Base-by-base conservation (phyloP, 192 early-diverging fungal genomes). In the Lobulomyces angularis region DNA sequence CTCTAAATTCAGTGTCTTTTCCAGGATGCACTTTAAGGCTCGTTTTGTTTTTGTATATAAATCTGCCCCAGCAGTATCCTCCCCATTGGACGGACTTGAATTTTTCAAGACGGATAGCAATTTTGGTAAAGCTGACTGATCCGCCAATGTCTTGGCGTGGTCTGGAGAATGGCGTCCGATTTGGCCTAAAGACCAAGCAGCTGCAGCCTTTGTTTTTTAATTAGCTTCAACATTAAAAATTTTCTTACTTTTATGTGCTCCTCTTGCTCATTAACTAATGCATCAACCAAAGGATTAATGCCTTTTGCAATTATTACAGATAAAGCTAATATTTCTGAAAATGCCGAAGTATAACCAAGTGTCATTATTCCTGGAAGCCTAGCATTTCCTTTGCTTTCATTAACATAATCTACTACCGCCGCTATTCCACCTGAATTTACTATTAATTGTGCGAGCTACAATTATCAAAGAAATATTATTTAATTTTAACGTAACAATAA, bases 381-480 rank as follows among this genome's bases (percentile, higher is more conserved):
- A n/a, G 69, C 52, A 31, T 58, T 64, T 25, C 71, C 71, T 8
- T 46, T 29, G 5, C 65, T 46, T 14, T 70, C 64, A 32, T 52
- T 55, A 43, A 73, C 53, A 44, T 73, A 75, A 43, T 71, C 72
- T 3, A 75, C 65, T 17, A 72, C 59, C 3, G 65, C 60, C 17
- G 69, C 69, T 29, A 75, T 50, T n/a, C 62, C 69, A 3, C 69
- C 69, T 20, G 72, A 69, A 36, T 71, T 72, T 21, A 75, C 69
- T 31, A 75, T 62, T 19, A 75, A 46, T 55, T 75, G 72, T 0
- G 72, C 65, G 16, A 75, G 46, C 68, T 74, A 20, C n/a, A 1
- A 5, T 14, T 7, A 31, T 1, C 21, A 9, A 27, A 58, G 39
- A 8, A 8, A 17, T 1, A 3, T 19, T 27, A 41, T 3, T 19